Percentiles rank a stretch among this genome's conserved stretches.
phyloP scores from a whole-genome alignment of 495 filamentous ascomycete species.

The Neurospora africana region DNA sequence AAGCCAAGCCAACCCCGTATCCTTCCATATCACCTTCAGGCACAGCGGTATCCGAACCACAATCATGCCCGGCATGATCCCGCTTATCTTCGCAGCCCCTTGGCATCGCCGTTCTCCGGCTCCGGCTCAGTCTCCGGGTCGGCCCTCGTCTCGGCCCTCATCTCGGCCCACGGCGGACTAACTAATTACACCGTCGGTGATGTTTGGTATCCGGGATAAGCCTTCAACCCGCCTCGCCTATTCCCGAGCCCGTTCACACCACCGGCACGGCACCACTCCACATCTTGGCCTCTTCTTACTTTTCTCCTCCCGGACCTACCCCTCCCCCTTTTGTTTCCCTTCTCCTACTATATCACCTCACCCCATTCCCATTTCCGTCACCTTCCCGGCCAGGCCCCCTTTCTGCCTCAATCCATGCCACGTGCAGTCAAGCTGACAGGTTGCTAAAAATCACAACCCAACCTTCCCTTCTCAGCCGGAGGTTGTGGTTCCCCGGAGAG shows the following conservation, averaged over 20 bases:
- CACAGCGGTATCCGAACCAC: too few relatives aligned
- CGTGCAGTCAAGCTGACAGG: not conserved
- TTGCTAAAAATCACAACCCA: constrained; percentile 28
- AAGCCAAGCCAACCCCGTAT: too few relatives aligned
- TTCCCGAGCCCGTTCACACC: not conserved
- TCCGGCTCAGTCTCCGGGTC: not conserved
- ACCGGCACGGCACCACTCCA: not conserved
- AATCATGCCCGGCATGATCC: constrained; percentile 1
- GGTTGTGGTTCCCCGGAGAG: too few relatives aligned
- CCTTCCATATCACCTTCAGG: too few relatives aligned
- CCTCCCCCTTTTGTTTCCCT: not conserved
- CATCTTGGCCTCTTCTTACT: not conserved
- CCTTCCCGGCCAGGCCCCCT: not conserved
- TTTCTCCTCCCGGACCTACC: not conserved
- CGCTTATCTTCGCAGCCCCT: constrained; percentile 14
- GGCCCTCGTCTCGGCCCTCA: constrained; percentile 13
- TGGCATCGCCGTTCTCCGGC: constrained; percentile 5
- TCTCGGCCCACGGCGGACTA: constrained; percentile 32
- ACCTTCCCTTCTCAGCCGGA: too few relatives aligned
- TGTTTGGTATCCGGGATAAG: constrained; percentile 38
- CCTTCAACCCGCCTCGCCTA: not conserved
- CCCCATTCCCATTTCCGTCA: not conserved
- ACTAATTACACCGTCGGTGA: constrained; percentile 40
- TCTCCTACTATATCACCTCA: not conserved
- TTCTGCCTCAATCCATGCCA: not conserved